Evolutionary conservation across 2,329 filamentous ascomycete species (phyloP), one percentile per base, ranked within the genome.

Genomic region (Aspergillus neotritici): DNA sequence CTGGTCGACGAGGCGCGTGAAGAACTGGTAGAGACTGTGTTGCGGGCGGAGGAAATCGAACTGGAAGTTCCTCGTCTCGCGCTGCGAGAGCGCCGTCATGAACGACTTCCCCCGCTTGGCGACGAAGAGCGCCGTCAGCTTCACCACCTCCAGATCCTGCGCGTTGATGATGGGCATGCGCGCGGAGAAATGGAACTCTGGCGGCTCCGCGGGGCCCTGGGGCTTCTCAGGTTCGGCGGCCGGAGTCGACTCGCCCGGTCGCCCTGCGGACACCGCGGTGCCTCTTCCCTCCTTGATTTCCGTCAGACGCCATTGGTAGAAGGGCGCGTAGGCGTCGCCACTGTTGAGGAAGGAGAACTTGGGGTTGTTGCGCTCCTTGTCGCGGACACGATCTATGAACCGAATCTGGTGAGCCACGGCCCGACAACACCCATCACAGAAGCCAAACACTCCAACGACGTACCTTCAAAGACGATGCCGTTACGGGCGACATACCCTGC

Each of bases 131-230:
- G 93, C 93, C 30, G 91, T 95, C 60, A 95, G 69, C 50, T 76
- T 78, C 46, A 83, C 71, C 16, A 83, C 75, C 41, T 83, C 81
- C 48, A 97, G 72, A 75, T 98, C 93, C 67, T 94, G 87, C 52
- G 94, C 88, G 68, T 85, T 95, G 70, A 98, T 95, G 55, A 90
- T 91, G 45, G 93, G 93, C 87, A 97, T 95, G 63, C 90, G 86
- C 55, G 93, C 90, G 43, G 88, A 95, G 71, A 96, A 98, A 55
- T 86, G 80, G 61, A 94, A 97, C 57, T 90, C 85, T 44, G 86
- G 79, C 12, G 93, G 93, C 60, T 90, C 82, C 34, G 84, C 82
- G 6, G 91, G 91, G 15, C 90, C 91, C 65, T 86, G 80, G 34
- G 87, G 83, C 62, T 86, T 88, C 64, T 80, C 77, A 38, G 67